Percentiles rank a stretch among this genome's conserved stretches.
Evolutionary conservation across 352 stramenopile species (phyloP).

Genomic region (Phytopythium sindhum): DNA sequence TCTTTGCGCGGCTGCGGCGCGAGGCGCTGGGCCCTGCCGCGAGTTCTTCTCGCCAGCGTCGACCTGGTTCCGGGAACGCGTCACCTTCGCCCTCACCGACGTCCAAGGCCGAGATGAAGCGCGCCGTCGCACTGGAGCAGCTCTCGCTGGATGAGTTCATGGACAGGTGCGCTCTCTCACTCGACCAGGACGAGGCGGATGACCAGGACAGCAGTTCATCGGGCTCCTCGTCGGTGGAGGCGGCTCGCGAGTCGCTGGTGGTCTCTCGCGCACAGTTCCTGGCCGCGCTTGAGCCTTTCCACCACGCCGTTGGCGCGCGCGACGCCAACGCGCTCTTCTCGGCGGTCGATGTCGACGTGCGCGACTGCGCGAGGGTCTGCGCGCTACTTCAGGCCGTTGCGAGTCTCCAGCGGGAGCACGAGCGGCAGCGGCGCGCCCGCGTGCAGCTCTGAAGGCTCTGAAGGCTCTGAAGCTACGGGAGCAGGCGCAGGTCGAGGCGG

Average conservation of each 20-base stretch:
- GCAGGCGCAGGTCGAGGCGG: slow-evolving; percentile 38
- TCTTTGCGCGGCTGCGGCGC: slow-evolving; percentile 49
- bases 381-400: slow-evolving; percentile 40
- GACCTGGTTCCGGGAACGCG: too few species aligned
- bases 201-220: slow-evolving; percentile 21
- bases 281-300: slow-evolving; percentile 51
- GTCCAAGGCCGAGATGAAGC: neutral
- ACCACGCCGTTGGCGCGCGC: slow-evolving; percentile 16
- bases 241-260: slow-evolving; percentile 26
- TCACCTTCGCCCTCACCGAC: neutral
- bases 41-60: neutral
- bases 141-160: slow-evolving; percentile 16
- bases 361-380: slow-evolving; percentile 49
- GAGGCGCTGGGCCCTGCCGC: slow-evolving; percentile 18
- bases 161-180: neutral
- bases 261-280: slow-evolving; percentile 61
- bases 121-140: neutral
- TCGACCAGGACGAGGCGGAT: slow-evolving; percentile 7
- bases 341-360: slow-evolving; percentile 45
- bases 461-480: neutral
- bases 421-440: slow-evolving; percentile 26
- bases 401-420: slow-evolving; percentile 41
- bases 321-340: slow-evolving; percentile 70
- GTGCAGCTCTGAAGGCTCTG: neutral
- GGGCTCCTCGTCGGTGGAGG: slow-evolving; percentile 6